Conservation (phyloP, 306 rosid genomes). For the Vigna hirtella region DNA sequence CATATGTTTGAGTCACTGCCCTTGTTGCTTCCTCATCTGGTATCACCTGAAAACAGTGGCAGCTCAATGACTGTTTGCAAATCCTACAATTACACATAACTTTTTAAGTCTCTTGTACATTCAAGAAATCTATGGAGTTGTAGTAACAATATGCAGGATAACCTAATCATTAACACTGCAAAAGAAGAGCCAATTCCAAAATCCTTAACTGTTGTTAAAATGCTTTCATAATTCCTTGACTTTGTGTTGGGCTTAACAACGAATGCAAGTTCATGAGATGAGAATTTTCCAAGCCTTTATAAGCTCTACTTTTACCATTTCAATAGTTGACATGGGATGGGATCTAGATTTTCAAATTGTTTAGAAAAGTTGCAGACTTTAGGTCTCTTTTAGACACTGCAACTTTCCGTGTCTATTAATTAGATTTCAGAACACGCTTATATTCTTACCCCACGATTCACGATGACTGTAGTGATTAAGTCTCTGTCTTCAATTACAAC, state of each 20-base stretch:
- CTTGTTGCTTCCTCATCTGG: constrained; percentile 24
- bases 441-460: constrained; percentile 25
- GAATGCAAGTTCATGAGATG: no score
- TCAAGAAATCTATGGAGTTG: no score
- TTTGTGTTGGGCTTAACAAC: no score
- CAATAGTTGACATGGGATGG: no score
- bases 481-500: constrained; percentile 6
- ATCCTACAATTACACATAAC: no score
- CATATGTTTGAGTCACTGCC: constrained; percentile 43
- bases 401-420: neutral
- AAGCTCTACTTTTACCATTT: no score
- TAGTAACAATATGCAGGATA: no score
- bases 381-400: neutral
- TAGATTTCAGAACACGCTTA: neutral
- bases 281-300: no score
- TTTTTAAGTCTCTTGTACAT: no score
- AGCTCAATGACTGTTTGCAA: no score
- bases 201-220: neutral
- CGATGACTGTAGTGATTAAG: neutral
- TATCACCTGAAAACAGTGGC: neutral
- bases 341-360: neutral
- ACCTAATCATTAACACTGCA: neutral
- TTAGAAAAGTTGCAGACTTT: neutral
- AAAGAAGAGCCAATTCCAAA: neutral
- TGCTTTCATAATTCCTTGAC: no score